A percentile compares a stretch with the other conserved stretches of the same genome.
These are phyloP conservation scores for Datura wrightii DNA, from an alignment of 257 asterid genomes.

Conservation along the genomic window DNA sequence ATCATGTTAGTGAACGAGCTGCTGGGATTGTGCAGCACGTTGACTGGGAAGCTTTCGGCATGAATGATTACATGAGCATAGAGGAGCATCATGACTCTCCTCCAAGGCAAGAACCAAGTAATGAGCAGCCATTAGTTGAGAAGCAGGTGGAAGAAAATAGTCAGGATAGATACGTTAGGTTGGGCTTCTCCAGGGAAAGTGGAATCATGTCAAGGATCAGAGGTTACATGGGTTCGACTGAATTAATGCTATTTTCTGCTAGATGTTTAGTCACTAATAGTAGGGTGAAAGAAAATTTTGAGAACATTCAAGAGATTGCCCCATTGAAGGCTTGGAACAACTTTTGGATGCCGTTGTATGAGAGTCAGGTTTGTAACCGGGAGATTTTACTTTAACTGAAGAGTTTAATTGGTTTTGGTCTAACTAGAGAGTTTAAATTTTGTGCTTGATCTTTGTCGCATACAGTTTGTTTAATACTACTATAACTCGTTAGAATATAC, in stretches of 20 bases:
- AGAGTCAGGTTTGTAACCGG: slow-evolving; percentile 19
- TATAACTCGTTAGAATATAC: not conserved
- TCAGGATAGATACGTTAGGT: slow-evolving; percentile 39
- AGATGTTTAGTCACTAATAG: slow-evolving; percentile 55
- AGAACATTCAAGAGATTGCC: slow-evolving; percentile 42
- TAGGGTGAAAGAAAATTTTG: slow-evolving; percentile 38
- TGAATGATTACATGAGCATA: slow-evolving; percentile 45
- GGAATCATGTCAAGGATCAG: slow-evolving; percentile 65
- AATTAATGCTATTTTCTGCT: slow-evolving; percentile 69
- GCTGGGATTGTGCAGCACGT: slow-evolving; percentile 58
- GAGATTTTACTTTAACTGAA: not conserved
- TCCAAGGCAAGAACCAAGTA: slow-evolving; percentile 33
- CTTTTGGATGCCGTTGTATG: slow-evolving; percentile 51
- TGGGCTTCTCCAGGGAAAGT: slow-evolving; percentile 46
- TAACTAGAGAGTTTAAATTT: not conserved
- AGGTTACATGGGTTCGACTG: slow-evolving; percentile 59
- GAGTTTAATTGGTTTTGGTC: slow-evolving; percentile 5
- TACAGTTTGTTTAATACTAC: not conserved
- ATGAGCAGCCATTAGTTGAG: slow-evolving; percentile 34
- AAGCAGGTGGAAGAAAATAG: slow-evolving; percentile 36
- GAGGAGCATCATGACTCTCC: slow-evolving; percentile 42
- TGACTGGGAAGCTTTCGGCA: slow-evolving; percentile 75
- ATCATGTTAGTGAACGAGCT: slow-evolving; percentile 47
- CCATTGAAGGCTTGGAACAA: slow-evolving; percentile 66
- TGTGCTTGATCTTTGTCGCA: not conserved